phyloP scores from a whole-genome alignment of 1,139 yeast species.

The Scheffersomyces titani region DNA sequence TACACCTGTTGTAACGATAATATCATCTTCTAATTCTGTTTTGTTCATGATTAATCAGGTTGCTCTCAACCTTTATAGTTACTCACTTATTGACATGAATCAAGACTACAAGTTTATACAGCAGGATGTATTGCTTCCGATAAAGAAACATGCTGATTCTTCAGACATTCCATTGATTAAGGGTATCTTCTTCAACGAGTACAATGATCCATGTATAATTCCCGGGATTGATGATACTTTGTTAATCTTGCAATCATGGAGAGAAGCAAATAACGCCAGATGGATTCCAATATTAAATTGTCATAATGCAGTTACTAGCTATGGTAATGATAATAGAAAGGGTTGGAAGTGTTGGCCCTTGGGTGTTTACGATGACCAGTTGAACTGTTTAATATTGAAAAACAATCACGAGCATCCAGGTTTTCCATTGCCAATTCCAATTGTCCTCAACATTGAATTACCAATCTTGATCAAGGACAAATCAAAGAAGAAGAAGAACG shows the following conservation, averaged over 20 bases:
- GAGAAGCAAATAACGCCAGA: conserved; percentile 70
- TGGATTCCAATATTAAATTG: conserved; percentile 90
- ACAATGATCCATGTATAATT: conserved; percentile 85
- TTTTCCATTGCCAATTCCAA: conserved; percentile 81
- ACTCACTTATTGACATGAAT: conserved; percentile 37
- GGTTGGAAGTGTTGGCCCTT: conserved; percentile 84
- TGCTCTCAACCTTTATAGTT: conserved; percentile 29
- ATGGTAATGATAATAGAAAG: conserved; percentile 48
- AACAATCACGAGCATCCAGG: conserved; percentile 53
- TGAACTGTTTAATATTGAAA: conserved; percentile 74
- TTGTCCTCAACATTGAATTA: conserved; percentile 69
- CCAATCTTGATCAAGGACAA: conserved; percentile 48
- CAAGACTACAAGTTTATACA: conserved; percentile 42
- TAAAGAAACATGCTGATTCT: conserved; percentile 18
- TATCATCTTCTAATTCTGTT: conserved; percentile 33
- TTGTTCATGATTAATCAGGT: conserved; percentile 38
- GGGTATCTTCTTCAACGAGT: conserved; percentile 78
- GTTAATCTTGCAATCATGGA: conserved; percentile 74
- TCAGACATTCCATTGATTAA: conserved; percentile 45
- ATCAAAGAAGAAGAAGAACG: conserved; percentile 16
- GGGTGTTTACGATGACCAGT: conserved; percentile 68
- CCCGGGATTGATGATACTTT: conserved; percentile 71
- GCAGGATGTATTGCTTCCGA: conserved; percentile 42
- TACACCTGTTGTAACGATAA: conserved; percentile 39
- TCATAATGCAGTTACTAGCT: conserved; percentile 53